These are phyloP conservation scores for Flaveria trinervia DNA, from an alignment of 129 eudicot species.

Conservation along the genomic window DNA sequence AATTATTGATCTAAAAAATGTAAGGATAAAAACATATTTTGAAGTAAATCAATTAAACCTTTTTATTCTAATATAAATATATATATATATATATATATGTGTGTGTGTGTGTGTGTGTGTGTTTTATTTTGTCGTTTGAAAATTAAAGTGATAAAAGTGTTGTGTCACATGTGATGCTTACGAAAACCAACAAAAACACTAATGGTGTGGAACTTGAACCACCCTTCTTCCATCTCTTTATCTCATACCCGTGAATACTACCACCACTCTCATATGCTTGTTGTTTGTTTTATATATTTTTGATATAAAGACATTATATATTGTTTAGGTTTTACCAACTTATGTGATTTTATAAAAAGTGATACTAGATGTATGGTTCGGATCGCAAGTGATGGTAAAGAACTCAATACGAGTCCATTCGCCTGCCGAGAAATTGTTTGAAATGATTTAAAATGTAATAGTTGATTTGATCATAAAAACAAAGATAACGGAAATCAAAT, in stretches of 20 bases:
- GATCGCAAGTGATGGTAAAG: background rate
- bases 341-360: background rate
- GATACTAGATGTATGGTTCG: background rate
- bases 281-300: background rate
- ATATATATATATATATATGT: too few species aligned
- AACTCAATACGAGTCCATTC: background rate
- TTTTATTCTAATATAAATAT: background rate
- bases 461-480: background rate
- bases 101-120: background rate
- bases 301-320: background rate
- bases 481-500: background rate
- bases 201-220: conserved; percentile 22
- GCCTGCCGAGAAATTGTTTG: background rate
- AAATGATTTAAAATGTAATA: background rate
- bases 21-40: background rate
- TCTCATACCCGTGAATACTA: conserved; percentile 32
- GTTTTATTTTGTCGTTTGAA: background rate
- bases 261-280: conserved; percentile 8
- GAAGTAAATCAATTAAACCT: background rate
- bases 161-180: conserved; percentile 13
- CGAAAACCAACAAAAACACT: conserved; percentile 27
- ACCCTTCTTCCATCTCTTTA: conserved; percentile 35
- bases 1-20: background rate
- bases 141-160: conserved; percentile 16
- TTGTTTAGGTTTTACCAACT: background rate